A percentile compares a stretch with the other conserved stretches of the same genome.
phyloP scores from a whole-genome alignment of 108 stramenopile species.

The Pseudonitzschia multiseries region DNA sequence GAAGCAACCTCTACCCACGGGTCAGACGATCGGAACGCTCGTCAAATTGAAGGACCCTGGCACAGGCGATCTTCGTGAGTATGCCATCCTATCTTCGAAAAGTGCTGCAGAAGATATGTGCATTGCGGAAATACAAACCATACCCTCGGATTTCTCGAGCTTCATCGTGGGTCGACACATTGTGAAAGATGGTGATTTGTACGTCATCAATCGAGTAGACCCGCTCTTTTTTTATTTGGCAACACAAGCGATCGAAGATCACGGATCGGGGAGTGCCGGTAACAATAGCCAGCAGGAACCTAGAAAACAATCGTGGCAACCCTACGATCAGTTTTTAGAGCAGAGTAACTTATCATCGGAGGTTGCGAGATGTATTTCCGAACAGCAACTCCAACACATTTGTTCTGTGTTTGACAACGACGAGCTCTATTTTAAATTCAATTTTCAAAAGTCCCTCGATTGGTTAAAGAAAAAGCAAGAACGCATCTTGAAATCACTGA shows the following conservation, averaged over 20 bases:
- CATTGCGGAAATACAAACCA: conserved; percentile 56
- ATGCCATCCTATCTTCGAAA: conserved; percentile 2
- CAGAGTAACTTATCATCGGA: conserved; percentile 29
- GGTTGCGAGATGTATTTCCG: conserved; percentile 34
- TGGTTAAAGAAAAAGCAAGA: conserved; percentile 63
- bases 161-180: conserved; percentile 60
- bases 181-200: conserved; percentile 51
- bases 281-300: neutral
- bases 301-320: conserved; percentile 47
- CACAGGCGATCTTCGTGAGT: conserved; percentile 23
- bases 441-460: conserved; percentile 33
- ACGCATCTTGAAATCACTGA: conserved; percentile 35
- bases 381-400: conserved; percentile 55
- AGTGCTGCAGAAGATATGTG: neutral
- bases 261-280: neutral
- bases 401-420: conserved; percentile 43
- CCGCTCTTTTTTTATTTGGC: conserved; percentile 59
- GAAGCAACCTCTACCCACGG: neutral
- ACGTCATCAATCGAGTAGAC: conserved; percentile 59
- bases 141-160: conserved; percentile 50
- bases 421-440: conserved; percentile 54
- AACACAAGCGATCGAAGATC: conserved; percentile 21
- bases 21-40: conserved; percentile 13
- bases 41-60: conserved; percentile 27
- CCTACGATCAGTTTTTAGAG: conserved; percentile 58